Evolutionary conservation across 2,329 filamentous ascomycete species (phyloP).

Genomic region (Paraconiothyrium brasiliense): DNA sequence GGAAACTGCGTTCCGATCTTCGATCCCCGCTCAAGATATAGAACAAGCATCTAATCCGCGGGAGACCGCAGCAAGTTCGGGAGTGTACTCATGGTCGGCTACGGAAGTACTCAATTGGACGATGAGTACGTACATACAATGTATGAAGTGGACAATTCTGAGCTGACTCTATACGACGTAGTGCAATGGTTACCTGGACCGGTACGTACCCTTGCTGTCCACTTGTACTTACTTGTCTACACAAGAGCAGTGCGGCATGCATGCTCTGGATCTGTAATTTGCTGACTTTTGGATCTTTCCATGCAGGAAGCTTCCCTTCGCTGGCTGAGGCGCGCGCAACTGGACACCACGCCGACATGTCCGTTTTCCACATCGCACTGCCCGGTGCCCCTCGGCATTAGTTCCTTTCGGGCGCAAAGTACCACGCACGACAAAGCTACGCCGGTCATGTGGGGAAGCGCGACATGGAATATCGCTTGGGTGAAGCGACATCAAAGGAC

Average conservation of each 20-base stretch:
- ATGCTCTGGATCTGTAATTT: conserved; percentile 8
- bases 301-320: conserved; percentile 35
- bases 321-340: conserved; percentile 55
- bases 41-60: conserved; percentile 20
- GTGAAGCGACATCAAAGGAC: conserved; percentile 47
- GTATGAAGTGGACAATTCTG: neutral
- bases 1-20: conserved; percentile 16
- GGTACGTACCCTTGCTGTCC: conserved; percentile 7
- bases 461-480: conserved; percentile 50
- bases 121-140: conserved; percentile 27
- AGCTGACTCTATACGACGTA: neutral
- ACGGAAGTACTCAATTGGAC: conserved; percentile 64
- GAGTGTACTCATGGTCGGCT: conserved; percentile 42
- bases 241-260: neutral
- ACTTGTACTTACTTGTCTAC: neutral
- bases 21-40: conserved; percentile 4
- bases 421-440: conserved; percentile 20
- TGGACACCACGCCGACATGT: conserved; percentile 28
- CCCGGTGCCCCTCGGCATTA: conserved; percentile 52
- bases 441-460: conserved; percentile 51
- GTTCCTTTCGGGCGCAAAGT: conserved; percentile 42
- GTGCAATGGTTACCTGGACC: conserved; percentile 53
- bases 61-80: conserved; percentile 25
- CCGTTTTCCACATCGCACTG: conserved; percentile 31
- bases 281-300: conserved; percentile 5